These are phyloP conservation scores for Boletus sp. DNA, from an alignment of 768 basidiomycete species.

Conservation along the genomic window DNA sequence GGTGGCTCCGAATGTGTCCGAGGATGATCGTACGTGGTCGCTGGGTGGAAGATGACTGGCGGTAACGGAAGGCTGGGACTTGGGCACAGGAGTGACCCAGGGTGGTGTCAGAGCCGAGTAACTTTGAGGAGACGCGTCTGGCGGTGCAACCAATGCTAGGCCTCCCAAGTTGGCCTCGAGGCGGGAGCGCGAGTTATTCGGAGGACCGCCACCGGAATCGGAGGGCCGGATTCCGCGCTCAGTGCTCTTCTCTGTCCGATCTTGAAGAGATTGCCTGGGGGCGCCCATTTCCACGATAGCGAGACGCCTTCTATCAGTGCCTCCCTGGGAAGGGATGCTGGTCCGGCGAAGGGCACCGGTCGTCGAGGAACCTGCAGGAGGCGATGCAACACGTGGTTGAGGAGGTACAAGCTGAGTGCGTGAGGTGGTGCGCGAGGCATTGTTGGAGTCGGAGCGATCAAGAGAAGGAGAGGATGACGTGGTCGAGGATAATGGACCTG, in stretches of 20 bases:
- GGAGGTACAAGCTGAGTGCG: constrained; percentile 1
- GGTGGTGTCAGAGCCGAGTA: constrained; percentile 57
- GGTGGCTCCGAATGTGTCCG: constrained; percentile 40
- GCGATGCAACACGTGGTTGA: constrained; percentile 22
- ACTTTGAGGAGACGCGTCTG: constrained; percentile 56
- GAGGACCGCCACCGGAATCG: constrained; percentile 29
- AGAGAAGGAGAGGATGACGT: constrained; percentile 31
- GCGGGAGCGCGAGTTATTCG: constrained; percentile 36
- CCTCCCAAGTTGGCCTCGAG: constrained; percentile 39
- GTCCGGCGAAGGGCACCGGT: constrained; percentile 41
- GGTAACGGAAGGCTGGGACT: constrained; percentile 18
- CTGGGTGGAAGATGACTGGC: constrained; percentile 4
- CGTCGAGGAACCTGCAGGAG: constrained; percentile 28
- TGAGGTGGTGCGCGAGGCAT: constrained; percentile 22
- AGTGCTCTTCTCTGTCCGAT: constrained; percentile 25
- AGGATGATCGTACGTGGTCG: constrained; percentile 46
- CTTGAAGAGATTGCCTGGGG: constrained; percentile 20
- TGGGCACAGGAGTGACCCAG: constrained; percentile 42
- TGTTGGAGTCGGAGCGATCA: constrained; percentile 46
- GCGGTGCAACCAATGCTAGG: constrained; percentile 70
- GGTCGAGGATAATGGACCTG: constrained; percentile 1
- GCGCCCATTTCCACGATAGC: constrained; percentile 65
- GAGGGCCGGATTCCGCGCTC: constrained; percentile 12
- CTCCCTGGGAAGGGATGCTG: constrained; percentile 56
- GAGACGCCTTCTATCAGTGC: constrained; percentile 62